A percentile compares a stretch with the other conserved stretches of the same genome.
These are phyloP conservation scores for Grammothele lineata DNA, from an alignment of 768 basidiomycete species.

Conservation along the genomic window DNA sequence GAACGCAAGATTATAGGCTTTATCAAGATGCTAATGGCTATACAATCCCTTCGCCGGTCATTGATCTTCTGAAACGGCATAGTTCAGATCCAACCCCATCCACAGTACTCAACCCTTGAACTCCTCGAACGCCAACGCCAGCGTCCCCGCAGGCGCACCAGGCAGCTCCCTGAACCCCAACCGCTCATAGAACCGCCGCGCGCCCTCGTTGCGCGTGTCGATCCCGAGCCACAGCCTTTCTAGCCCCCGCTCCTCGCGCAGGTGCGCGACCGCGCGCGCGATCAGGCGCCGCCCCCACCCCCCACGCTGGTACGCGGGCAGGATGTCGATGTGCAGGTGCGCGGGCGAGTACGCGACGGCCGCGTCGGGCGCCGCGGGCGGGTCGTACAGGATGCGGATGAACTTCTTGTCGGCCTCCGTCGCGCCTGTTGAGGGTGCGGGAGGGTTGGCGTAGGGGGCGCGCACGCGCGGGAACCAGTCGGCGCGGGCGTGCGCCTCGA, in stretches of 20 bases:
- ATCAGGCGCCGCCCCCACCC: conserved; percentile 73
- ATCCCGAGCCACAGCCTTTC: conserved; percentile 64
- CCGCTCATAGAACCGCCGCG: conserved; percentile 55
- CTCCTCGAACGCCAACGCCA: conserved; percentile 53
- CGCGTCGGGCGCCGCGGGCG: conserved; percentile 42
- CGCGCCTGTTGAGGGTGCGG: conserved; percentile 9
- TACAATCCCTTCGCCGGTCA: no score
- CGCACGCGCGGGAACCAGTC: conserved; percentile 63
- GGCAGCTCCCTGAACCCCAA: conserved; percentile 59
- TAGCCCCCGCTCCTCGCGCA: conserved; percentile 40
- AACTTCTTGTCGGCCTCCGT: conserved; percentile 38
- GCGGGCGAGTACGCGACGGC: conserved; percentile 64
- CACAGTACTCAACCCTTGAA: no score
- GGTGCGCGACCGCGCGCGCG: conserved; percentile 44
- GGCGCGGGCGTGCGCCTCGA: conserved; percentile 48
- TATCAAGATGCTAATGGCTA: no score
- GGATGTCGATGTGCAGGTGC: conserved; percentile 72
- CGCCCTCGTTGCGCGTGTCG: conserved; percentile 57
- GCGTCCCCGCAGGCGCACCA: conserved; percentile 43
- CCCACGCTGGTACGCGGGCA: conserved; percentile 59
- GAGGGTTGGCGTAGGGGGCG: conserved; percentile 37
- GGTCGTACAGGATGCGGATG: conserved; percentile 32
- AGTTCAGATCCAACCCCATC: no score
- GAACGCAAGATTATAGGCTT: no score
- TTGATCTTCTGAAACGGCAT: no score